These are phyloP conservation scores for Camellia sinensis DNA, from an alignment of 148 eudicot genomes.

Conservation along the genomic window DNA sequence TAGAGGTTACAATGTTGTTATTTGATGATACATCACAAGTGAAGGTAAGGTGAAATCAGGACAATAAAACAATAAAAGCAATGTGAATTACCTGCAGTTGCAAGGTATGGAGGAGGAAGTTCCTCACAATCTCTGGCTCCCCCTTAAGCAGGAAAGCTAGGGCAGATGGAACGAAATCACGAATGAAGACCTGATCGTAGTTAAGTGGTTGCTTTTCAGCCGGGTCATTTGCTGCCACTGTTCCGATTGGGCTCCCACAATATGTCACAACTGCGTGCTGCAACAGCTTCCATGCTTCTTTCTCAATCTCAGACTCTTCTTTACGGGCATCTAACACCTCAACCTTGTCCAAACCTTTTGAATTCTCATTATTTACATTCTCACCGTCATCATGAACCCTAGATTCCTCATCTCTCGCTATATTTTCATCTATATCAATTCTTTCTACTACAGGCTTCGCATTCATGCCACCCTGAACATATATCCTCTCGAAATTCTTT, in stretches of 20 bases:
- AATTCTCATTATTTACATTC: background rate
- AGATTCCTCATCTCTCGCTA: constrained; percentile 15
- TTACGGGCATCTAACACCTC: background rate
- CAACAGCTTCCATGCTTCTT: constrained; percentile 53
- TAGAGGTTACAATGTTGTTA: background rate
- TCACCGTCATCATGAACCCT: constrained; percentile 6
- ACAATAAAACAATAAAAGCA: background rate
- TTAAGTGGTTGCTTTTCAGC: constrained; percentile 45
- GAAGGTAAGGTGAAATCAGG: background rate
- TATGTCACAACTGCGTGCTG: constrained; percentile 45
- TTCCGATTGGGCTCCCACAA: constrained; percentile 50
- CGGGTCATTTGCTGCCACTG: constrained; percentile 57
- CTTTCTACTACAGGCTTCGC: constrained; percentile 39
- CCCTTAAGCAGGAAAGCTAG: constrained; percentile 60
- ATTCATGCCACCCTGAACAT: constrained; percentile 28
- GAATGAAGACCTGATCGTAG: constrained; percentile 34
- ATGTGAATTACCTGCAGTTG: constrained; percentile 42
- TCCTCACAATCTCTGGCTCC: constrained; percentile 58
- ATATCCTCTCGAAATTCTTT: constrained; percentile 32
- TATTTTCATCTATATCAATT: constrained; percentile 17
- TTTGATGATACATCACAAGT: background rate
- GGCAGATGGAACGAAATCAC: constrained; percentile 56
- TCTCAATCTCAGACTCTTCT: constrained; percentile 45
- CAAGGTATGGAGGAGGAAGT: constrained; percentile 53
- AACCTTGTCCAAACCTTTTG: background rate